A percentile compares a stretch with the other conserved stretches of the same genome.
Conservation (phyloP, 2,329 filamentous ascomycete species). For the Didymella exigua region DNA sequence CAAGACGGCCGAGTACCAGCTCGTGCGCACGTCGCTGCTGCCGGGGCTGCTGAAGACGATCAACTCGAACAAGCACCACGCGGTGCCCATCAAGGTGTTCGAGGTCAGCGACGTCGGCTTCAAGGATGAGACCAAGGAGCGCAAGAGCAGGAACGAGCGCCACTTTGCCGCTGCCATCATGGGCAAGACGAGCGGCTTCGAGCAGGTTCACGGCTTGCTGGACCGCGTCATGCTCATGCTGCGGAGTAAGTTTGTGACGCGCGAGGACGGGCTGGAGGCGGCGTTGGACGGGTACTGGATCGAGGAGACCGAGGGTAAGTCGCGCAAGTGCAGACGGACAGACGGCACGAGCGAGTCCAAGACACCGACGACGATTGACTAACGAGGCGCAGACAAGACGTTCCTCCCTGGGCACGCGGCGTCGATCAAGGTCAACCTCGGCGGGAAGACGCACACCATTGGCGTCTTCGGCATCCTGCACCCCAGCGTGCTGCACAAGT, state of each 20-base stretch:
- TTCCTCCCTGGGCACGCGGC: conserved; percentile 93
- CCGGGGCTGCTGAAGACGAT: conserved; percentile 93
- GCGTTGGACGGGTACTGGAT: conserved; percentile 84
- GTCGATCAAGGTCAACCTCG: conserved; percentile 76
- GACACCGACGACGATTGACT: not conserved
- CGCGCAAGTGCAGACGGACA: no score
- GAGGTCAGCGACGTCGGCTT: conserved; percentile 90
- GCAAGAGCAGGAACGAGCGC: conserved; percentile 86
- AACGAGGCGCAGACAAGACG: conserved; percentile 67
- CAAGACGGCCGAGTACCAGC: conserved; percentile 91
- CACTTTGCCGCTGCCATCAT: conserved; percentile 97
- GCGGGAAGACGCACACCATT: conserved; percentile 75
- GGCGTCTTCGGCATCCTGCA: conserved; percentile 94
- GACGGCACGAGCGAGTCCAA: not conserved
- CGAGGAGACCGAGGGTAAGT: conserved; percentile 78
- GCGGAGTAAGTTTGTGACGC: conserved; percentile 76
- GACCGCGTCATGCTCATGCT: conserved; percentile 95
- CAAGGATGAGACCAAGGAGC: conserved; percentile 81
- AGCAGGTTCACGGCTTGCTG: conserved; percentile 90
- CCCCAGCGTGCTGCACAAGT: conserved; percentile 90
- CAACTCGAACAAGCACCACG: conserved; percentile 88
- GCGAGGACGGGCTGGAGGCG: conserved; percentile 68
- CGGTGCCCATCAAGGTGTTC: conserved; percentile 88
- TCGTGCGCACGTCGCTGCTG: conserved; percentile 84
- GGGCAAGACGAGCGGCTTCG: conserved; percentile 92